Evolutionary conservation across 768 basidiomycete species (phyloP).

Genomic region (Chalciporus piperatus): DNA sequence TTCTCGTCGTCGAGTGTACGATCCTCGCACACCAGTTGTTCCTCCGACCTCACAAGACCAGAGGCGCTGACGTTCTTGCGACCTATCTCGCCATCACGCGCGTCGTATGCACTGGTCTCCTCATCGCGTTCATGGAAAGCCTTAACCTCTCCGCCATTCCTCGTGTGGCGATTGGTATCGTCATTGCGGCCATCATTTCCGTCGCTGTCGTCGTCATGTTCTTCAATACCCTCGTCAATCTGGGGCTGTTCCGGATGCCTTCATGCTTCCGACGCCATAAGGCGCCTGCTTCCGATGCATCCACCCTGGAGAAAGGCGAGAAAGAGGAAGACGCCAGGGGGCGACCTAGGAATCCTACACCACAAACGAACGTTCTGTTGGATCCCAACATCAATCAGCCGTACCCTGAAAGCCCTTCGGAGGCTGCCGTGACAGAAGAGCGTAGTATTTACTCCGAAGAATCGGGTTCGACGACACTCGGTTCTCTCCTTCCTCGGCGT

Average conservation of each 20-base stretch:
- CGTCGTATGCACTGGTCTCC: conserved; percentile 63
- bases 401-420: conserved; percentile 40
- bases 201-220: conserved; percentile 68
- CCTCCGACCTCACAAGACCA: conserved; percentile 63
- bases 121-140: conserved; percentile 74
- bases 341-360: conserved; percentile 53
- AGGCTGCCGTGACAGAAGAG: conserved; percentile 15
- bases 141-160: conserved; percentile 70
- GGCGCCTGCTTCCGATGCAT: conserved; percentile 10
- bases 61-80: conserved; percentile 68
- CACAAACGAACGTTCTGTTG: conserved; percentile 41
- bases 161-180: conserved; percentile 75
- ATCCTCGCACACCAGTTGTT: conserved; percentile 50
- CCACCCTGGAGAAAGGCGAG: conserved; percentile 30
- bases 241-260: conserved; percentile 32
- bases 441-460: conserved; percentile 31
- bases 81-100: conserved; percentile 66
- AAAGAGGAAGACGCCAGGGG: conserved; percentile 17
- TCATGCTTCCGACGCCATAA: conserved; percentile 17
- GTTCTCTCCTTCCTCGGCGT: conserved; percentile 31
- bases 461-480: conserved; percentile 35
- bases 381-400: conserved; percentile 43
- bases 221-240: conserved; percentile 59
- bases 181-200: conserved; percentile 69
- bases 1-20: conserved; percentile 65